These are phyloP conservation scores for Miscanthus lutarioriparius DNA, from an alignment of 176 grass and related monocot genomes.

Conservation along the genomic window DNA sequence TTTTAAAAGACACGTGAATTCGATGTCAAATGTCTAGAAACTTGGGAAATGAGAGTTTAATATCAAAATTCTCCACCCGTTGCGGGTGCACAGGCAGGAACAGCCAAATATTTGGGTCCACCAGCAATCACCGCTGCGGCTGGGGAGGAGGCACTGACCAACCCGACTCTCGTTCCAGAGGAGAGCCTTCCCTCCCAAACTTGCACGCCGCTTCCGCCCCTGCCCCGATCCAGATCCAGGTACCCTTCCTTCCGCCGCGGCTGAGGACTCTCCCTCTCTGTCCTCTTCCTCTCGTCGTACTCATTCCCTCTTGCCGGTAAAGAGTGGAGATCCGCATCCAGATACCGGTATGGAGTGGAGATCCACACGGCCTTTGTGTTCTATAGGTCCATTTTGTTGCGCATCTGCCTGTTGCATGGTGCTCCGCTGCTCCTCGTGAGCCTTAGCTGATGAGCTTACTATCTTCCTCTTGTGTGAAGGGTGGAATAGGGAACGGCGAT, in stretches of 20 bases:
- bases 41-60: no score
- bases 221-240: background rate
- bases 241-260: background rate
- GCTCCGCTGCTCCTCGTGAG: background rate
- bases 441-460: slow-evolving; percentile 15
- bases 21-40: no score
- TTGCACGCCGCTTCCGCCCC: background rate
- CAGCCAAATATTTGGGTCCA: no score
- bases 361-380: background rate
- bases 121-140: no score
- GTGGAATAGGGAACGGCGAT: background rate
- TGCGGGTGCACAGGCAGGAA: no score
- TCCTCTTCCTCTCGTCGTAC: no score
- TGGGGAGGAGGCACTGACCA: no score
- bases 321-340: background rate
- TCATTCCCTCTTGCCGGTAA: background rate
- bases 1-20: no score
- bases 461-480: background rate
- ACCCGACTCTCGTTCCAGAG: background rate
- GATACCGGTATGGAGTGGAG: background rate
- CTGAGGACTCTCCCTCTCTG: background rate
- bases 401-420: background rate
- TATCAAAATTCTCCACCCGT: no score
- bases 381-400: background rate
- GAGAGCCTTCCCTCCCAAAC: background rate